Percentiles rank a stretch among this genome's conserved stretches.
Evolutionary conservation across 305 asterid genomes (phyloP).

Genomic region (Fraxinus platypoda): DNA sequence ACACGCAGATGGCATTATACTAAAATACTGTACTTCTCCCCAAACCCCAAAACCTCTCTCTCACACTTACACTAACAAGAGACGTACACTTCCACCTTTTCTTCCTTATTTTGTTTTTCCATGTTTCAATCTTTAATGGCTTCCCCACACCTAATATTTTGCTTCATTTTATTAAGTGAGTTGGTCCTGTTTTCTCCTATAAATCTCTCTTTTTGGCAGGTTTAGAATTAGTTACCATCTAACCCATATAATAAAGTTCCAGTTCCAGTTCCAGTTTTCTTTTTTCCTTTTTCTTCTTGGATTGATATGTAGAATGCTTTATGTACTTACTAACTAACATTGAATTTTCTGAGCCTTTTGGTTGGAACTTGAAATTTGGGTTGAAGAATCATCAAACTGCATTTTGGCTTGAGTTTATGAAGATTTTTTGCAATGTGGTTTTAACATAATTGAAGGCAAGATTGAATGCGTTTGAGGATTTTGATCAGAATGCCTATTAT

Average conservation of each 20-base stretch:
- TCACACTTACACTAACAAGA: neutral
- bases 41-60: neutral
- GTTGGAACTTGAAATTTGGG: neutral
- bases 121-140: constrained; percentile 56
- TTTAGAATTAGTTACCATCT: constrained; percentile 40
- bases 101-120: constrained; percentile 16
- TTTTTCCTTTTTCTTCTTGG: constrained; percentile 11
- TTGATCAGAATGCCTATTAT: constrained; percentile 19
- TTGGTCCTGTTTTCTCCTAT: constrained; percentile 40
- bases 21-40: neutral
- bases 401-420: constrained; percentile 23
- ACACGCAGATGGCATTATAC: neutral
- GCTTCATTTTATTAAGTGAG: constrained; percentile 52
- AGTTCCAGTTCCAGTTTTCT: constrained; percentile 8
- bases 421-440: constrained; percentile 13
- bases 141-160: constrained; percentile 55
- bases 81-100: constrained; percentile 50
- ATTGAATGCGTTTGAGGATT: constrained; percentile 16
- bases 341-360: neutral
- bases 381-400: neutral
- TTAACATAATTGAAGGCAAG: constrained; percentile 22
- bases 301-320: neutral
- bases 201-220: constrained; percentile 61
- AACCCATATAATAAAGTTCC: constrained; percentile 28
- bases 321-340: neutral